A percentile compares a stretch with the other conserved stretches of the same genome.
These are phyloP conservation scores for Termitomyces sp. DNA, from an alignment of 768 basidiomycete genomes.

Conservation along the genomic window DNA sequence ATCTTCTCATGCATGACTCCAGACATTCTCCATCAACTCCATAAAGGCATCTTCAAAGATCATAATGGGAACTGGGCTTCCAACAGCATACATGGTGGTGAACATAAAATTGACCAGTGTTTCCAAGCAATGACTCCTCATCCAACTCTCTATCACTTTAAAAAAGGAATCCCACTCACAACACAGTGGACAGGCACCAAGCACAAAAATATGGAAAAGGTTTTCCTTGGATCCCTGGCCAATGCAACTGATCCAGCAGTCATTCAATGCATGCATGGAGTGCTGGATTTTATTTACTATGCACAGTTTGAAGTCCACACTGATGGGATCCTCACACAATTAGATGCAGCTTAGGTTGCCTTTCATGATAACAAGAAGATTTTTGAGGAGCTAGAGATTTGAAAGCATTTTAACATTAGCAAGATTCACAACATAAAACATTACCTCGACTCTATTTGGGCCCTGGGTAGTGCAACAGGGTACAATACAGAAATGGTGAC, in stretches of 20 bases:
- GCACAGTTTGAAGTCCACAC: constrained; percentile 26
- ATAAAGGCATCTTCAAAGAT: constrained; percentile 46
- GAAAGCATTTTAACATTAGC: constrained; percentile 29
- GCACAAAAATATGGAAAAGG: too few species aligned
- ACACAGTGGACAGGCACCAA: constrained; percentile 43
- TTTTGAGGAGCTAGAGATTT: constrained; percentile 23
- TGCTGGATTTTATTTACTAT: constrained; percentile 27
- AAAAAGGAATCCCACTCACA: too few species aligned
- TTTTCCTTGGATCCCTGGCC: constrained; percentile 29
- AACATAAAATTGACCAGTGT: constrained; percentile 28
- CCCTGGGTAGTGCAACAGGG: constrained; percentile 22
- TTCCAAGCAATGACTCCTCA: too few species aligned
- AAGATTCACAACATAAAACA: too few species aligned
- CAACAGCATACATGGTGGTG: constrained; percentile 7
- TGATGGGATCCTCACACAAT: constrained; percentile 15
- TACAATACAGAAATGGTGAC: constrained; percentile 20
- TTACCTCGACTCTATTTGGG: constrained; percentile 20
- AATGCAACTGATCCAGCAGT: constrained; percentile 21
- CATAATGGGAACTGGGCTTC: constrained; percentile 34
- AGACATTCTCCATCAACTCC: constrained; percentile 42
- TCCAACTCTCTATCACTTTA: too few species aligned
- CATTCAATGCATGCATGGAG: constrained; percentile 14
- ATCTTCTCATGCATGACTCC: constrained; percentile 36
- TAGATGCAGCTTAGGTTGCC: constrained; percentile 19
- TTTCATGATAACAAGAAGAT: constrained; percentile 32